Evolutionary conservation across 1,284 basidiomycete genomes (phyloP), one percentile per base, ranked within the genome.

Genomic region (Heimioporus punctisporus): DNA sequence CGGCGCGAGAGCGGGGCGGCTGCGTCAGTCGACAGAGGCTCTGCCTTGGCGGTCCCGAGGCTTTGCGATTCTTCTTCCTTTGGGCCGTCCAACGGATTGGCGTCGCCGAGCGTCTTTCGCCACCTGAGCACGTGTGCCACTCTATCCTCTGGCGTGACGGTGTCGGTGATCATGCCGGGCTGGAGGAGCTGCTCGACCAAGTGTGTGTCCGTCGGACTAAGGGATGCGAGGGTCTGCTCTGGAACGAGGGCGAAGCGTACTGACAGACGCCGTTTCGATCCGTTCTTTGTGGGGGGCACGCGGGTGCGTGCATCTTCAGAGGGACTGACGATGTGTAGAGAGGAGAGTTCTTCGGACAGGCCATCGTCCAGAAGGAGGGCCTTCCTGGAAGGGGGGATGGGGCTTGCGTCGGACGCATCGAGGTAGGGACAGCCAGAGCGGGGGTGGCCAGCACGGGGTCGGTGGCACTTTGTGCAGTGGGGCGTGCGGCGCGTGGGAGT

Each of bases 341-440:
- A 73, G n/a, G 71, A 73, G 28, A 70, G 55, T 19, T 64, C 65
- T 23, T 64, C 58, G 1, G 56, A 51, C 24, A 74, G 60, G 10
- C 28, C 50, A 23, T 59, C 63, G 30, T 70, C 61, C 24, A 46
- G 34, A 27, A 49, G 56, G 2, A 47, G 14, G 3, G 25, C 25
- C 12, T 19, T 53, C 40, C 48, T 17, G 28, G 60, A 59, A 21
- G 64, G 53, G 6, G 73, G 69, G 24, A 73, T 67, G 10, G 60
- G 60, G 23, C 44, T 56, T 7, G 46, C 9, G n/a, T 53, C 45
- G 2, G 55, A 52, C 30, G 63, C 56, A 28, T 64, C 60, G 15
- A 64, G 66, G 54, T 71, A 77, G 1, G 81, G 81, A 62, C 84
- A 86, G 5, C 83, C 83, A 1, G 79, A 79, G 34, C 82, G 78